A percentile compares a stretch with the other conserved stretches of the same genome.
Conservation (phyloP, 1,139 yeast genomes). For the Tardiomyces depauwii region DNA sequence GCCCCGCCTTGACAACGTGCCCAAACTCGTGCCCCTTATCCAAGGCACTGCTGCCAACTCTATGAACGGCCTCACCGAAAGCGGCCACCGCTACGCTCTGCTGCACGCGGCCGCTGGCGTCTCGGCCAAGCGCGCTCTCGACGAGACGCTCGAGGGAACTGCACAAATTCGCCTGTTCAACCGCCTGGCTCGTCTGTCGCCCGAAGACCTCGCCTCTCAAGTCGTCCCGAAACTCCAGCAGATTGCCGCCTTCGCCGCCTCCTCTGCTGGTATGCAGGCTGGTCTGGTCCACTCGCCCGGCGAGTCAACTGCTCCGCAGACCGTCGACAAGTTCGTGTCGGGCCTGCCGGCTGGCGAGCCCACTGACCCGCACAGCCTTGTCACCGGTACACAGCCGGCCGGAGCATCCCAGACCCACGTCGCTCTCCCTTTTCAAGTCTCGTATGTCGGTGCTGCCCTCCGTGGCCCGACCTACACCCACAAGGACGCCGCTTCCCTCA, state of each 20-base stretch:
- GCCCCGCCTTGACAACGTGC: conserved; percentile 59
- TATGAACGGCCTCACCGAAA: conserved; percentile 66
- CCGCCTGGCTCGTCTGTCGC: conserved; percentile 46
- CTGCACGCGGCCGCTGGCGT: conserved; percentile 55
- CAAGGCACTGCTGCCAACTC: conserved; percentile 71
- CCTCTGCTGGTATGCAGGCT: conserved; percentile 11
- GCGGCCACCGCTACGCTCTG: conserved; percentile 81
- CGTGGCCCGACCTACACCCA: conserved; percentile 58
- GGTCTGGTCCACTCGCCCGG: conserved; percentile 17
- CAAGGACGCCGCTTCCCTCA: conserved; percentile 75
- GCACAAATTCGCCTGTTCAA: conserved; percentile 64
- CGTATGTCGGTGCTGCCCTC: conserved; percentile 64
- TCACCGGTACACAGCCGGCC: conserved; percentile 4
- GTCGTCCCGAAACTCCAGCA: conserved; percentile 55
- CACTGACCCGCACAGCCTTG: neutral
- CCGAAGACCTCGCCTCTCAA: conserved; percentile 39
- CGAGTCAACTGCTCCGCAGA: conserved; percentile 6
- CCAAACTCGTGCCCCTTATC: conserved; percentile 63
- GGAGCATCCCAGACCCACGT: conserved; percentile 34
- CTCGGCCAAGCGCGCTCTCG: conserved; percentile 47
- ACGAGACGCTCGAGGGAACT: conserved; percentile 60
- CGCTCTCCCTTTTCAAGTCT: conserved; percentile 79
- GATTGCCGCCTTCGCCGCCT: conserved; percentile 28
- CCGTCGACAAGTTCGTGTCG: neutral
- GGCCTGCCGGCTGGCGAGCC: neutral